phyloP scores from a whole-genome alignment of 2,329 filamentous ascomycete genomes.

The Ciborinia camelliae region DNA sequence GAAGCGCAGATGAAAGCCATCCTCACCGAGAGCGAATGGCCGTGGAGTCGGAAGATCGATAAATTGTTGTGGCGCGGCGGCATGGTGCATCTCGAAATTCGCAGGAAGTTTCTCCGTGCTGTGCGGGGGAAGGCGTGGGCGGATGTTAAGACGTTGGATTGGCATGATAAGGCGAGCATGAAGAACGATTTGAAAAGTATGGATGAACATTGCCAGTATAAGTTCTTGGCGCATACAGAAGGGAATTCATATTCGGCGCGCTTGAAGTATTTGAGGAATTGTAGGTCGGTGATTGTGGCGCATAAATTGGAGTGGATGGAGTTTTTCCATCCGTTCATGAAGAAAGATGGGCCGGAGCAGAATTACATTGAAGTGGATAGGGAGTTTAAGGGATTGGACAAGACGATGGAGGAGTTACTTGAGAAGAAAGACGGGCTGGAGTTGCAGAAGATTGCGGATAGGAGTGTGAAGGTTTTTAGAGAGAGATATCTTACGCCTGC shows the following conservation, averaged over 20 bases:
- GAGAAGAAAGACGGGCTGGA: constrained; percentile 38
- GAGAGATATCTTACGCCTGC: constrained; percentile 48
- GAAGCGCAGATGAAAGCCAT: constrained; percentile 41
- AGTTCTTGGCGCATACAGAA: constrained; percentile 15
- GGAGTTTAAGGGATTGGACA: constrained; percentile 43
- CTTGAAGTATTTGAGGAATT: constrained; percentile 15
- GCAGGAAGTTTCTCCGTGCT: constrained; percentile 22
- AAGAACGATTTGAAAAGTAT: constrained; percentile 15
- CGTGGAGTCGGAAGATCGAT: constrained; percentile 38
- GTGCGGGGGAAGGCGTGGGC: constrained; percentile 42
- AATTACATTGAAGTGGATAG: constrained; percentile 14
- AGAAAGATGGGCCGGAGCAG: constrained; percentile 46
- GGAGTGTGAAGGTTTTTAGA: constrained; percentile 29
- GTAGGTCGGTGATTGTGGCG: constrained; percentile 13
- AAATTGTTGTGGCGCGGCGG: constrained; percentile 50
- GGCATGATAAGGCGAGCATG: constrained; percentile 16
- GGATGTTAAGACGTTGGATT: constrained; percentile 40
- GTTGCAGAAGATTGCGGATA: constrained; percentile 34
- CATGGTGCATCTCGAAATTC: constrained; percentile 35
- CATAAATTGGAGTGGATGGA: constrained; percentile 19
- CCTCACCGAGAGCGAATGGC: constrained; percentile 36
- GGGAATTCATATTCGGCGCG: constrained; percentile 7
- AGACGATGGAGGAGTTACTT: constrained; percentile 40
- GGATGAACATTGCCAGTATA: constrained; percentile 17
- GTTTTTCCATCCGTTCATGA: constrained; percentile 17